These are phyloP conservation scores for Platanthera zijinensis DNA, from an alignment of 106 monocot species.

Conservation along the genomic window DNA sequence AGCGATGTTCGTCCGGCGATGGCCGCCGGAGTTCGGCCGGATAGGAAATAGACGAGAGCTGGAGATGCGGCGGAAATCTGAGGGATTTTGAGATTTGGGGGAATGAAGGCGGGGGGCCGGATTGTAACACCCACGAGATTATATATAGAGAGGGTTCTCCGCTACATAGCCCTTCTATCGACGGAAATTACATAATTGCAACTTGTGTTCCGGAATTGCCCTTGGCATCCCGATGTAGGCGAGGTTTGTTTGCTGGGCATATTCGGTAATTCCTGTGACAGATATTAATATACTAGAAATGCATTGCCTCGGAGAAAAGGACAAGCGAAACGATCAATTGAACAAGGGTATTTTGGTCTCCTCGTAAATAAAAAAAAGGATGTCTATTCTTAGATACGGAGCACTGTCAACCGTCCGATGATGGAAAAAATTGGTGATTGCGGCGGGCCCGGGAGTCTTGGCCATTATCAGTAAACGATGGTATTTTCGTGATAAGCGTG, in stretches of 20 bases:
- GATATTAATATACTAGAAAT: background rate
- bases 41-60: background rate
- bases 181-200: background rate
- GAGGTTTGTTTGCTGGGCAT: background rate
- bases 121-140: background rate
- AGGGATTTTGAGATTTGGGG: background rate
- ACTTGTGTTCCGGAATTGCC: background rate
- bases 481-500: background rate
- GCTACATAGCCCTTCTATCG: background rate
- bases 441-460: background rate
- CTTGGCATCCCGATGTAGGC: background rate
- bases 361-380: background rate
- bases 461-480: background rate
- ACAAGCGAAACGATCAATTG: constrained; percentile 2
- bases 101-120: background rate
- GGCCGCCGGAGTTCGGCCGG: background rate
- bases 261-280: background rate
- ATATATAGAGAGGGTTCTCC: background rate
- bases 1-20: background rate
- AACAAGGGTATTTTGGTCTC: background rate
- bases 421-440: background rate
- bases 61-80: background rate
- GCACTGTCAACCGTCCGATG: background rate
- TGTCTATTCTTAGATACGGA: background rate
- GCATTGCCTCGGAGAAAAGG: background rate